Conservation (phyloP, 495 filamentous ascomycete species). For the Saxophila tyrrhenica region DNA sequence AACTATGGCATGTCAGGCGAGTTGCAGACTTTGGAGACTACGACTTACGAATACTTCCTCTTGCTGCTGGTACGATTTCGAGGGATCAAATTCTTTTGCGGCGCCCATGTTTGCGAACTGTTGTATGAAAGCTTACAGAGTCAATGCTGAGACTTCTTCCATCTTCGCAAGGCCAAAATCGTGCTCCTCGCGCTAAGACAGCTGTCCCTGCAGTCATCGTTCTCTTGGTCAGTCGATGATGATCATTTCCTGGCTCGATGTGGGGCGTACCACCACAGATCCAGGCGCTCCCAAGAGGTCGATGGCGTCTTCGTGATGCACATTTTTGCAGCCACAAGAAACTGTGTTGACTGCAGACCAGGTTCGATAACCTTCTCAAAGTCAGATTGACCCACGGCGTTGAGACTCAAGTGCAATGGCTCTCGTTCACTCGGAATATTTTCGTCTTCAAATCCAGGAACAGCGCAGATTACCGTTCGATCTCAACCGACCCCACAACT, state of each 20-base stretch:
- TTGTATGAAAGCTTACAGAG: background rate
- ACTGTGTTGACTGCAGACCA: too few relatives aligned
- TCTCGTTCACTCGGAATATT: background rate
- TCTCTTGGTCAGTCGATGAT: background rate
- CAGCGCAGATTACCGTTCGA: background rate
- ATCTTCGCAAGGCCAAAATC: too few relatives aligned
- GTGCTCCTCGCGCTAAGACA: background rate
- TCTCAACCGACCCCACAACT: background rate
- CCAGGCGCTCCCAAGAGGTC: background rate
- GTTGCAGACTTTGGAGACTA: background rate
- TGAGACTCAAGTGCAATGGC: too few relatives aligned
- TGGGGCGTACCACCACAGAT: background rate
- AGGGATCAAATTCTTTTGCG: slow-evolving; percentile 25
- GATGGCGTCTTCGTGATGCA: background rate
- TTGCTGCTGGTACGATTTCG: slow-evolving; percentile 35
- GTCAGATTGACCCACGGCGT: too few relatives aligned
- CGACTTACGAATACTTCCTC: slow-evolving; percentile 29
- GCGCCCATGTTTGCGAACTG: slow-evolving; percentile 7
- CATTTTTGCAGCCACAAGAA: too few relatives aligned
- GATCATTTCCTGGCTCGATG: background rate
- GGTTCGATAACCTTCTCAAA: too few relatives aligned
- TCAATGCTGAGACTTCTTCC: too few relatives aligned
- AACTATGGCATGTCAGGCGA: slow-evolving; percentile 31
- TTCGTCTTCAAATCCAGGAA: background rate
- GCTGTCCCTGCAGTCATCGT: background rate